Evolutionary conservation across 2,329 filamentous ascomycete species (phyloP).

Genomic region (Tolypocladium capitatum): DNA sequence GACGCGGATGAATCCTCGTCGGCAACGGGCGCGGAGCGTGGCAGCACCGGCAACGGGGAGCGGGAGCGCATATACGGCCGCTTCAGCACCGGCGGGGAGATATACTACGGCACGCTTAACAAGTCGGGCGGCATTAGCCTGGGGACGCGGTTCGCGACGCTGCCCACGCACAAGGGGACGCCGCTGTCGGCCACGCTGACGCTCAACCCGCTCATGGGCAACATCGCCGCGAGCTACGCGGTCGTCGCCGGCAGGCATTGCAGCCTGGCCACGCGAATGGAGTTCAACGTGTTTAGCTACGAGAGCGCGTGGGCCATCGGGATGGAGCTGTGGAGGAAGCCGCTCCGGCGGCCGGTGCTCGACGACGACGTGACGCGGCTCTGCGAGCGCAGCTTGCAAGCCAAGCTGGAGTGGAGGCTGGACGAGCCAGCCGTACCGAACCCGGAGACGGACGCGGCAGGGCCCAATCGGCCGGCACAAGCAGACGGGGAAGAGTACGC

Average conservation of each 20-base stretch:
- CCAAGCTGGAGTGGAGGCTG: conserved; percentile 37
- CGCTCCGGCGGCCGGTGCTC: conserved; percentile 23
- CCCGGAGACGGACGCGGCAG: conserved; percentile 4
- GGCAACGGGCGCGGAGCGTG: conserved; percentile 8
- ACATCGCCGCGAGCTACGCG: conserved; percentile 80
- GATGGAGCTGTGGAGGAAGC: conserved; percentile 79
- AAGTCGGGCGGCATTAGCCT: conserved; percentile 87
- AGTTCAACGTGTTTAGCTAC: conserved; percentile 97
- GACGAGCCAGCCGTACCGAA: conserved; percentile 29
- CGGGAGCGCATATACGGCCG: conserved; percentile 59
- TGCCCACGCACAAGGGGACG: conserved; percentile 68
- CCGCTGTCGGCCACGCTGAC: conserved; percentile 90
- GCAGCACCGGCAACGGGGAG: conserved; percentile 18
- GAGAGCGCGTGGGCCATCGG: conserved; percentile 89
- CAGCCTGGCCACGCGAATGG: conserved; percentile 78
- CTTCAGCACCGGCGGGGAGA: conserved; percentile 80
- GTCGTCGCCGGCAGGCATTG: conserved; percentile 74
- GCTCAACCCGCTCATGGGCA: conserved; percentile 87
- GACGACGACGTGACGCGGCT: conserved; percentile 14
- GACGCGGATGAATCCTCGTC: conserved; percentile 34
- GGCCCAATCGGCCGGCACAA: conserved; percentile 4
- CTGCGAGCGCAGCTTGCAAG: conserved; percentile 31
- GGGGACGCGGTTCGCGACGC: conserved; percentile 76
- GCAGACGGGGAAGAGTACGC: conserved; percentile 52
- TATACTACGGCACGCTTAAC: conserved; percentile 92